A percentile compares a stretch with the other conserved stretches of the same genome.
These are phyloP conservation scores for Suillus clintonianus DNA, from an alignment of 768 basidiomycete species.

Conservation along the genomic window DNA sequence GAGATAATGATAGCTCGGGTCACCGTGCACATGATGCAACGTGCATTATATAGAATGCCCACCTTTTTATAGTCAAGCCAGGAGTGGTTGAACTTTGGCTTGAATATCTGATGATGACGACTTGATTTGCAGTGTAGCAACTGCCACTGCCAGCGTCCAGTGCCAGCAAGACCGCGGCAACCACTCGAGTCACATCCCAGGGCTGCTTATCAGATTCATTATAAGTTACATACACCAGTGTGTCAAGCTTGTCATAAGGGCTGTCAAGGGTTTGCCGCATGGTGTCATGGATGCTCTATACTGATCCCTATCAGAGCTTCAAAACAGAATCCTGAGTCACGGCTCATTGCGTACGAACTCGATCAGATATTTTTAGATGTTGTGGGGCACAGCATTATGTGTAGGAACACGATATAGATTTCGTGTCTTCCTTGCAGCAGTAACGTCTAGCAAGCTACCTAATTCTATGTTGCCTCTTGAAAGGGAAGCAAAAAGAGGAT, in stretches of 20 bases:
- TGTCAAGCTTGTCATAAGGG: too few species aligned
- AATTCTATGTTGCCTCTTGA: constrained; percentile 4
- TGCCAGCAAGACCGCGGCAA: neutral
- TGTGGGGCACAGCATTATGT: neutral
- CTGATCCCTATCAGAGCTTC: neutral
- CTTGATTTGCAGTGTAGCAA: neutral
- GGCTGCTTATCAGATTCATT: neutral
- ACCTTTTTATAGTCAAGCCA: neutral
- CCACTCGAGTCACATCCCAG: neutral
- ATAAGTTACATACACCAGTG: neutral
- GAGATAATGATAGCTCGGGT: neutral
- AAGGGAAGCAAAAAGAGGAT: neutral
- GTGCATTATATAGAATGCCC: neutral
- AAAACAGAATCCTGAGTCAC: neutral
- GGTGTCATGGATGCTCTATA: neutral
- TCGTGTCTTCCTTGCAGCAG: neutral
- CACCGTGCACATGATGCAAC: neutral
- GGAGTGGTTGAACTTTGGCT: neutral
- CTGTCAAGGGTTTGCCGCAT: neutral
- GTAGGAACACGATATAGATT: neutral
- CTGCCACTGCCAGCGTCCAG: too few species aligned
- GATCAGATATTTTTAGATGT: neutral
- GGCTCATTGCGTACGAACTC: neutral
- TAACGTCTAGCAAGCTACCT: constrained; percentile 1
- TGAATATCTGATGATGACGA: neutral